Conservation (phyloP, 2,329 filamentous ascomycete species). For the Byssothecium circinans region DNA sequence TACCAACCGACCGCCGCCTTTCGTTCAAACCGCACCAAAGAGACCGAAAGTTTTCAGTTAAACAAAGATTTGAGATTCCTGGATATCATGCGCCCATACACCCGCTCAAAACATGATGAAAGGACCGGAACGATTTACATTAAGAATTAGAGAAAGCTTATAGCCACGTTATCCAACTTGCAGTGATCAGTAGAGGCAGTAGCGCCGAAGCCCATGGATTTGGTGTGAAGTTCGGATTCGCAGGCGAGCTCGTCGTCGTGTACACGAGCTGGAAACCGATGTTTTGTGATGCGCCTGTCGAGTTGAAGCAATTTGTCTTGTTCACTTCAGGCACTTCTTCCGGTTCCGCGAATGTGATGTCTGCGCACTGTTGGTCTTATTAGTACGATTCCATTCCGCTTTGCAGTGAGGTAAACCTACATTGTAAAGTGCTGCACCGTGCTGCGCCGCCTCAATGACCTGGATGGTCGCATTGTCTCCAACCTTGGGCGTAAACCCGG, state of each 20-base stretch:
- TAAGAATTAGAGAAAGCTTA: slow-evolving; percentile 9
- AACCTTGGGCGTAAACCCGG: slow-evolving; percentile 67
- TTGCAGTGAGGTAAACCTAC: slow-evolving; percentile 52
- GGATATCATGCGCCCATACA: slow-evolving; percentile 10
- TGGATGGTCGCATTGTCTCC: slow-evolving; percentile 94
- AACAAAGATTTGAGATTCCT: not conserved
- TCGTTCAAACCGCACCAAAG: not conserved
- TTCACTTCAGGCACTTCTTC: slow-evolving; percentile 76
- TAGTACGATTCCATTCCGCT: slow-evolving; percentile 1
- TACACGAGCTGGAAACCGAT: slow-evolving; percentile 79
- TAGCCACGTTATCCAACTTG: slow-evolving; percentile 33
- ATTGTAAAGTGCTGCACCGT: slow-evolving; percentile 81
- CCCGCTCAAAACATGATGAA: slow-evolving; percentile 4
- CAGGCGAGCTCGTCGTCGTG: slow-evolving; percentile 50
- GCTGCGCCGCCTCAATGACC: slow-evolving; percentile 77
- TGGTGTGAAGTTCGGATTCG: slow-evolving; percentile 24
- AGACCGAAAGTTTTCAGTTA: not conserved
- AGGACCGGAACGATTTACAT: not conserved
- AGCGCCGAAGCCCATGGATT: slow-evolving; percentile 32
- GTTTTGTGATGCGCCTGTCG: slow-evolving; percentile 48
- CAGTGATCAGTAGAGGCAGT: slow-evolving; percentile 31
- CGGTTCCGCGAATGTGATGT: slow-evolving; percentile 87
- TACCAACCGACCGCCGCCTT: not conserved
- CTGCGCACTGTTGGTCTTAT: slow-evolving; percentile 72
- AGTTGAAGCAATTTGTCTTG: slow-evolving; percentile 85